Conservation (phyloP, 768 basidiomycete species). For the Cubamyces lactineus region DNA sequence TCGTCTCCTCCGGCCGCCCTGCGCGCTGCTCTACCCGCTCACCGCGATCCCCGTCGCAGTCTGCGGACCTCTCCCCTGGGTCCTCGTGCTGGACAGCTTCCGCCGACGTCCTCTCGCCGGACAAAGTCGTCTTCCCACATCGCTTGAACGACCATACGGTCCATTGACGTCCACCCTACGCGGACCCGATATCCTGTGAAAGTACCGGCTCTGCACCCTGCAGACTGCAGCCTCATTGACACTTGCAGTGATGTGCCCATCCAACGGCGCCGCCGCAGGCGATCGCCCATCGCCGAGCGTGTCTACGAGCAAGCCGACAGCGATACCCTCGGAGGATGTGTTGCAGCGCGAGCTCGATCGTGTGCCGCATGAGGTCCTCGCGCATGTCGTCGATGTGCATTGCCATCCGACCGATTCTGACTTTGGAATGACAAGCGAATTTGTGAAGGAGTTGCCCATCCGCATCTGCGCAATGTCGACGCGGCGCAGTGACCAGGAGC, state of each 20-base stretch:
- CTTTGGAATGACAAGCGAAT: slow-evolving; percentile 52
- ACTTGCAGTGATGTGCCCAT: slow-evolving; percentile 9
- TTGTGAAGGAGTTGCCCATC: slow-evolving; percentile 40
- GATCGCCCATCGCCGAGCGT: background rate
- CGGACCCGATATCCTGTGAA: background rate
- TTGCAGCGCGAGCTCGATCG: slow-evolving; percentile 12
- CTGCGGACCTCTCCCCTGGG: background rate
- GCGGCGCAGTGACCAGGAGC: slow-evolving; percentile 63
- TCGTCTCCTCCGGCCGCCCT: background rate
- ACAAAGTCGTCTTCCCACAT: background rate
- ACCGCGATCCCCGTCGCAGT: slow-evolving; percentile 8
- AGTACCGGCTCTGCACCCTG: too few species aligned
- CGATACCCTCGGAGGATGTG: slow-evolving; percentile 4
- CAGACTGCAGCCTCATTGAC: background rate
- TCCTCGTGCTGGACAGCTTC: slow-evolving; percentile 4
- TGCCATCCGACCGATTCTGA: slow-evolving; percentile 89
- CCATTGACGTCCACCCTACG: background rate
- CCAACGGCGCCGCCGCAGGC: background rate
- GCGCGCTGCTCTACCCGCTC: background rate
- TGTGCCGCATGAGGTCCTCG: slow-evolving; percentile 45
- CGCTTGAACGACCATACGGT: background rate
- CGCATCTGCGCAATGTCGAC: slow-evolving; percentile 87
- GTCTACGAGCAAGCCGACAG: background rate
- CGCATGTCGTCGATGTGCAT: slow-evolving; percentile 83
- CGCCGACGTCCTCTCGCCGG: slow-evolving; percentile 12